Base-by-base conservation (phyloP, 805 yeast species). In the Pichia californica region DNA sequence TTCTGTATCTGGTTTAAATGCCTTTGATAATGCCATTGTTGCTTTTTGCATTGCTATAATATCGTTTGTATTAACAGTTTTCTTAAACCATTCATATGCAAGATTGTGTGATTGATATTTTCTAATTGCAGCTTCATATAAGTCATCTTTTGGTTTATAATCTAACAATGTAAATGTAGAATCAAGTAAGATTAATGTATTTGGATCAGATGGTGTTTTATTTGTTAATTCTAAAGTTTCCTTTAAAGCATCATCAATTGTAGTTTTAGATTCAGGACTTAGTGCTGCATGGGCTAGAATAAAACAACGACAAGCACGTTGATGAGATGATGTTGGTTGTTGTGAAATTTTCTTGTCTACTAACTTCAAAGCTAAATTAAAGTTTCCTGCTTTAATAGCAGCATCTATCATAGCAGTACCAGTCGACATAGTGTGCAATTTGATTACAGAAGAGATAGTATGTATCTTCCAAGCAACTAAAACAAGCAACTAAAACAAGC, bases 121-220 rank as follows among this genome's bases (percentile, higher is more conserved):
- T 55, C 74, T 73, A 34, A 74, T 69, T 3, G 81, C 79, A 43
- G 66, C 71, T 47, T 81, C 88, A 54, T 73, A 81, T 0, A 77
- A 69, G 38, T 64, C 68, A 42, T 75, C 77, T 0, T 58, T 59
- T 13, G 56, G 56, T 31, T 52, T 57, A 1, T 66, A 68, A n/a
- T 66, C 57, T 32, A 58, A 48, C 15, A 63, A 58, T 4, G 59
- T 50, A 54, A 75, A 78, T 21, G 77, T 67, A 1, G 62, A 63
- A 39, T 68, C 68, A 37, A 83, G 58, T 5, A 79, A 44, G 8
- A 65, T 66, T 43, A 83, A 58, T 0, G 87, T 64, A 28, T 69
- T 65, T 0, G 73, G 67, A 51, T 83, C 88, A 50, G 71, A 74
- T 2, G 84, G 83, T 1, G 56, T 59, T 43, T 67, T 67, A 15